phyloP scores from a whole-genome alignment of 2,329 filamentous ascomycete species.

The Apiospora saccharicola region DNA sequence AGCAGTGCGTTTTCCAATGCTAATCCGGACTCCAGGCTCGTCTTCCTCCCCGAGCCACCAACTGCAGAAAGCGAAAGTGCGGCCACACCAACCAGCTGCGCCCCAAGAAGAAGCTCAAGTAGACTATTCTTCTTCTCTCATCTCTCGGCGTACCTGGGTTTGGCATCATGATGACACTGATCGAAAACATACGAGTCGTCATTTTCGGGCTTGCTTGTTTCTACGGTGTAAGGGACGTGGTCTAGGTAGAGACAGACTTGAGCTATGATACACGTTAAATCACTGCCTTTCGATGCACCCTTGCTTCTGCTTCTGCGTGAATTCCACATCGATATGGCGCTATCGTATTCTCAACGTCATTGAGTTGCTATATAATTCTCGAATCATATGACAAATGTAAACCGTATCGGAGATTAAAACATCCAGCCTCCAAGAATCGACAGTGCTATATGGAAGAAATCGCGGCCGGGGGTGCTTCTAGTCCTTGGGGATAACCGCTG shows the following conservation, averaged over 20 bases:
- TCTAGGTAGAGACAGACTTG: slow-evolving; percentile 30
- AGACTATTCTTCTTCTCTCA: slow-evolving; percentile 57
- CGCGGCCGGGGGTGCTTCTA: background rate
- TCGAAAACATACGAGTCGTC: slow-evolving; percentile 28
- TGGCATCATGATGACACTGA: slow-evolving; percentile 39
- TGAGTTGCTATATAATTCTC: no score
- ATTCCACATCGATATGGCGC: background rate
- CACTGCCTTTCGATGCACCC: slow-evolving; percentile 19
- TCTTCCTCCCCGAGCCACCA: slow-evolving; percentile 97
- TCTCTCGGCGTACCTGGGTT: slow-evolving; percentile 47
- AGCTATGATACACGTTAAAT: slow-evolving; percentile 29
- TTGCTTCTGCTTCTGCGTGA: background rate
- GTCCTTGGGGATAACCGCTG: background rate
- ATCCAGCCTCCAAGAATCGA: background rate
- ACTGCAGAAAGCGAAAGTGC: slow-evolving; percentile 99
- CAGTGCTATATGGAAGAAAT: background rate
- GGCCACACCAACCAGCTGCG: slow-evolving; percentile 99
- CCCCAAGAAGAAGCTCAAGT: slow-evolving; percentile 99
- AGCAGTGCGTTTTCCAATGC: slow-evolving; percentile 17
- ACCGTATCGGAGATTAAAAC: background rate
- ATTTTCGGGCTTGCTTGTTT: slow-evolving; percentile 22
- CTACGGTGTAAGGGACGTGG: slow-evolving; percentile 22
- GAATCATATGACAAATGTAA: background rate
- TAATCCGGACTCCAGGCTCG: slow-evolving; percentile 63
- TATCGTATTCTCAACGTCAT: background rate